A percentile compares a stretch with the other conserved stretches of the same genome.
These are phyloP conservation scores for Apophysomyces variabilis DNA, from an alignment of 371 early-diverging fungal genomes.

Conservation along the genomic window DNA sequence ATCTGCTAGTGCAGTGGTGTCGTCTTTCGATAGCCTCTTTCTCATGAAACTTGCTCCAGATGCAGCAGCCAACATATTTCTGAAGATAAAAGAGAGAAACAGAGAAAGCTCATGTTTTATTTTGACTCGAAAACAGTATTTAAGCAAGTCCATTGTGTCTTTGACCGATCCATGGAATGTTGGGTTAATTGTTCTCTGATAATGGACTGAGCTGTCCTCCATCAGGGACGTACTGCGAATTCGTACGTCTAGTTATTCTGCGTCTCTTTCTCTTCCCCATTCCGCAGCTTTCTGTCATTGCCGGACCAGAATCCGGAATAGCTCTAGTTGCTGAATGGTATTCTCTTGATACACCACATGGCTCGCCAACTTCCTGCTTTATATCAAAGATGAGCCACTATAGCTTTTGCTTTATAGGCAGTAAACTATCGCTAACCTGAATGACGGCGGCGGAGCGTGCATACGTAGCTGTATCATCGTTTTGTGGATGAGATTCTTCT, in stretches of 20 bases:
- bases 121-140: constrained; percentile 7
- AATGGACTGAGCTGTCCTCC: constrained; percentile 1
- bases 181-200: constrained; percentile 6
- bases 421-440: background rate
- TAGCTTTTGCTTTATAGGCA: background rate
- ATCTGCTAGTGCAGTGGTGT: constrained; percentile 8
- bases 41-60: constrained; percentile 1
- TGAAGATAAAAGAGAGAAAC: constrained; percentile 29
- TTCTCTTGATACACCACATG: background rate
- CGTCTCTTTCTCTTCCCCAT: background rate
- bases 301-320: background rate
- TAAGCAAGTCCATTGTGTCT: constrained; percentile 6
- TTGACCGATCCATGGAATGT: constrained; percentile 8
- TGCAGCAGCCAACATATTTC: constrained; percentile 22
- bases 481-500: background rate
- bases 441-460: background rate
- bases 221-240: background rate
- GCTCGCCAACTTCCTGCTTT: too few species aligned
- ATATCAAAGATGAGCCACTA: too few species aligned
- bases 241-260: background rate
- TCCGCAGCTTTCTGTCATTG: background rate
- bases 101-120: constrained; percentile 23
- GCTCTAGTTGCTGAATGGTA: background rate
- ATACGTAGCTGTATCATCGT: background rate
- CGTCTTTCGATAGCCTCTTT: constrained; percentile 10